Base-by-base conservation (phyloP, 805 yeast species). In the Barnettozyma pratensis region DNA sequence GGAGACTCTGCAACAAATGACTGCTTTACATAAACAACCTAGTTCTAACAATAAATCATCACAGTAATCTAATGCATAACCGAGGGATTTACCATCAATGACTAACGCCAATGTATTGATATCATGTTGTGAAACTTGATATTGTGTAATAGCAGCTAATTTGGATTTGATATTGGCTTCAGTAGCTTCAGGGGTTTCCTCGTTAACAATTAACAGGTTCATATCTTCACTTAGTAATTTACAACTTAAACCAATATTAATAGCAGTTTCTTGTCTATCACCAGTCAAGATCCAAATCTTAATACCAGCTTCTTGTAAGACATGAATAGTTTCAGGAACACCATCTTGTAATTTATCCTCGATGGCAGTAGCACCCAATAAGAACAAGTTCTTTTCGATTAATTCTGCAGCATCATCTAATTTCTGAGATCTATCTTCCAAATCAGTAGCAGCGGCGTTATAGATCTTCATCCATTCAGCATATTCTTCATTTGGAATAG, bases 261-360 rank as follows among this genome's bases (percentile, higher is more conserved):
- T 87, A 0, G 99, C 99, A 11, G 99, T 94, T 66, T 94, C 99
- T 65, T 95, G 99, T 66, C 97, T 79, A 64, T 94, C 99, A 58
- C 99, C 99, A 3, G 99, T 94, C 44, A 94, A 73, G 27, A 94
- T 97, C 99, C 99, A 94, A 14, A 94, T 80, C 65, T 90, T 92
- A 55, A 95, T 91, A 12, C 98, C 98, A 0, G 99, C 99, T 48
- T 86, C 89, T 64, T 95, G 99, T 48, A 94, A 75, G 6, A 96
- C 87, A 55, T 88, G 94, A 52, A 94, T 95, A 1, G 99, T 90
- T 56, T 94, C 99, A 2, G 99, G 98, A 25, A 94, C 99, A 38
- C 97, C 99, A 49, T 92, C 98, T 70, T 94, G 99, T 42, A 94
- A 72, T 63, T 94, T 92, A 65, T 94, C 99, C 65, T 94, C 99